These are phyloP conservation scores for Dictyostelium brefeldianum DNA, from an alignment of 78 protist genomes.

Conservation along the genomic window DNA sequence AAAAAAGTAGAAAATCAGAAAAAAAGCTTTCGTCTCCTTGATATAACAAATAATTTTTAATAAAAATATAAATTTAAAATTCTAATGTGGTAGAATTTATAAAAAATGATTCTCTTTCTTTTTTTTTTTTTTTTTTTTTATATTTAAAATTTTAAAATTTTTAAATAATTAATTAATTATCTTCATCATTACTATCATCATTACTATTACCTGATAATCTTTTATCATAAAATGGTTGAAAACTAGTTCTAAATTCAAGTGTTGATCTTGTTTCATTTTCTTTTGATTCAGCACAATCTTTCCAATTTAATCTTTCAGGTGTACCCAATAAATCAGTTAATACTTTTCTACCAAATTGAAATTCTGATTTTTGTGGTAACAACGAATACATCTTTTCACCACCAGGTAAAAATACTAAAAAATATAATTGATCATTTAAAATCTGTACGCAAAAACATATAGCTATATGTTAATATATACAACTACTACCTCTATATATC, in stretches of 20 bases:
- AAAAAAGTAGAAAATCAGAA: background rate
- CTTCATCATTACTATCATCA: background rate
- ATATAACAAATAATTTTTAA: background rate
- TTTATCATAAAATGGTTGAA: conserved; percentile 63
- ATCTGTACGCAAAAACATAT: background rate
- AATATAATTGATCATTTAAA: conserved; percentile 20
- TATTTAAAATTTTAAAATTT: too few species aligned
- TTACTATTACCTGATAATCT: background rate
- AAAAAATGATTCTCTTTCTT: background rate
- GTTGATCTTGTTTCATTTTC: conserved; percentile 33
- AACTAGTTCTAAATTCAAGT: background rate
- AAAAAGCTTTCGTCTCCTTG: background rate
- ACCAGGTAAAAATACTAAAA: conserved; percentile 27
- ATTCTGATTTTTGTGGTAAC: conserved; percentile 9
- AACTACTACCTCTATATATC: too few species aligned
- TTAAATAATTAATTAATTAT: background rate
- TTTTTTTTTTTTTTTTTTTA: background rate
- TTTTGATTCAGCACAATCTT: conserved; percentile 36
- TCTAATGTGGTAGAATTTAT: too few species aligned
- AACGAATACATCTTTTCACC: conserved; percentile 22
- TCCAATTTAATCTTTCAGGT: conserved; percentile 71
- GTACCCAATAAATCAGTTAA: conserved; percentile 10
- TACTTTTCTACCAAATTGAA: conserved; percentile 64
- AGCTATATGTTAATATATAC: too few species aligned
- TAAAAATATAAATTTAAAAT: too few species aligned